Base-by-base conservation (phyloP, 352 stramenopile genomes). In the Phytophthora meadii region DNA sequence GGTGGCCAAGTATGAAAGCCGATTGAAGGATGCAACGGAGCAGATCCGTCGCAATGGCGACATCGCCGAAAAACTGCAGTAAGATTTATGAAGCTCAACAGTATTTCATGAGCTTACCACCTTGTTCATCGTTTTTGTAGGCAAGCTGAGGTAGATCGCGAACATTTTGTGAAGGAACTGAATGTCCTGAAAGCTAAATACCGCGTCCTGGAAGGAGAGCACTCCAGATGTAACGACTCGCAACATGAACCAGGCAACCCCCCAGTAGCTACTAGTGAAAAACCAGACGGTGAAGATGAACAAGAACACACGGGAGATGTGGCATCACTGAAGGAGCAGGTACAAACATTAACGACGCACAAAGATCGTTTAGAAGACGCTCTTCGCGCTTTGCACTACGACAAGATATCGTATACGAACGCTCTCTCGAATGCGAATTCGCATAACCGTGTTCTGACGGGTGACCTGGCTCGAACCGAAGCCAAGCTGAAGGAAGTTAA, bases 401-500 rank as follows among this genome's bases (percentile, higher is more conserved):
- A 95, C 58, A 95, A 93, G 42, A 79, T 92, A 1, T 90, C 84
- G 52, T 95, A 91, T 59, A 92, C 87, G 30, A 92, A 93, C 44
- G 82, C 84, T 1, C 50, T 95, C 5, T 81, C 82, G 11, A 92
- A 93, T 25, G 82, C 84, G 0, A 89, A 92, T 46, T 90, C 87
- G 15, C 87, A 95, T 46, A 92, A 90, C 49, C 79, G 82, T 22
- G 81, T 87, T 14, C 72, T 93, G 1, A 75, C 72, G 0, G 87
- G 68, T 22, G 83, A 95, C 37, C 54, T 93, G 14, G 69, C 73
- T 24, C 83, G 74, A 5, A 76, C 74, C 4, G 81, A 93, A 53
- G 67, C 82, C 2, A 89, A 90, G 34, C 24, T 82, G 37, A 81
- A 81, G 52, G 80, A 88, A 11, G 15, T 84, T 0, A 63, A 32